Evolutionary conservation across 148 eudicot genomes (phyloP), one percentile per base, ranked within the genome.

Genomic region (Amaranthus palmeri): DNA sequence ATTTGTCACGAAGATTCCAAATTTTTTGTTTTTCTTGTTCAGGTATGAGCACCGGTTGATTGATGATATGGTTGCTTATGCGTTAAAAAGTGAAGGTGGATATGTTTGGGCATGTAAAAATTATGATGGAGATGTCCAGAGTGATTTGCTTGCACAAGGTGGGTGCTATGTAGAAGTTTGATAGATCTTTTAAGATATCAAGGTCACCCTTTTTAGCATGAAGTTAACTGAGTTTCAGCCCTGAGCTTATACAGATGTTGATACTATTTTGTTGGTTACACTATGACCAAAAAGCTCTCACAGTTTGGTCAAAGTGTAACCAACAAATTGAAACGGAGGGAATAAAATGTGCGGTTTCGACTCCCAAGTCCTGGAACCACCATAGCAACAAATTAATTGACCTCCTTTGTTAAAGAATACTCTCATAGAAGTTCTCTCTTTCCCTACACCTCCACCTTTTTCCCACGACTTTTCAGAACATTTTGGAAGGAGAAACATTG

Each of bases 31-130:
- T 9, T 65, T 47, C 7, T 54, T 50, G 3, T 47, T 46, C 70
- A 92, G 98, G 98, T 93, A 93, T 76, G 98, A 93, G 78, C 96
- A 93, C 83, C 98, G 96, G 69, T 91, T 93, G 46, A 90, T 93
- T 74, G 98, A 90, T 73, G 98, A 90, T 80, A 93, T 93, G 98
- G 98, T 93, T 82, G 98, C 98, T 75, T 93, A 90, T 85, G 88
- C 92, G 73, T 77, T 93, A 17, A 93, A 93, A 85, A 90, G 98
- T 76, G 98, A 90, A 44, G 98, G 98, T 60, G 98, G 88, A 68
- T 93, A 90, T 86, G 98, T 93, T 63, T 90, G 98, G 98, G 98
- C 98, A 42, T 93, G 98, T 83, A 93, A 93, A 74, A 93, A 93
- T 77, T 93, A 90, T 73, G 98, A 93, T 75, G 96, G 98, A 41